Base-by-base conservation (phyloP, 371 early-diverging fungal genomes). In the Rhizopus sp. region DNA sequence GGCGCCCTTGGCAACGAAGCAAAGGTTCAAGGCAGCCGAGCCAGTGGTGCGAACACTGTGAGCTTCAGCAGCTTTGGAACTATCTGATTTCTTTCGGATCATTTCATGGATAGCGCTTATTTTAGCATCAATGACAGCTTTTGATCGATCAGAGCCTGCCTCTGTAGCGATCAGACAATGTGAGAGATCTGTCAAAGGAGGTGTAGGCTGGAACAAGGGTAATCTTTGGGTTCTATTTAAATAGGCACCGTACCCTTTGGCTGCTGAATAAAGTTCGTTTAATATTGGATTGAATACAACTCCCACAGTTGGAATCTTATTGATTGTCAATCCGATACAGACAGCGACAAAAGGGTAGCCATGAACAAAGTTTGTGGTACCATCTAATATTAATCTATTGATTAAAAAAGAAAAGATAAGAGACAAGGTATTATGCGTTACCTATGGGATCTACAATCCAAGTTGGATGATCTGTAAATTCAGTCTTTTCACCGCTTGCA, bases 381-480 rank as follows among this genome's bases (percentile, higher is more conserved):
- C 88, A 73, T 95, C 89, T 85, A 31, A 16, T 46, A 35, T 42
- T 62, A 49, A 23, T 31, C 44, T 45, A 12, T n/a, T 8, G 10
- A 15, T 2, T 41, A 8, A 13, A 64, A 30, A 29, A 44, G 9
- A 49, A 45, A 15, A 39, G 8, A 15, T 23, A 51, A 55, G 23
- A 23, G 23, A 2, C 23, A 23, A 23, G 23, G 2, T 23, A 23
- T 23, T 23, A 23, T 23, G 23, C 23, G 23, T 64, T 71, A 81
- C 87, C 90, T 58, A 95, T 87, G 4, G 96, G 96, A 63, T 96
- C 95, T 4, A 95, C 88, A 55, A 95, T 89, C 94, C 95, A 94
- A 3, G 95, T 94, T 7, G 93, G 93, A 4, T 80, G 77, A 57
- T 90, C 71, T 7, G 90, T 90, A 59, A 90, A 73, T 16, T 64